phyloP scores from a whole-genome alignment of 208 protist genomes.

The Leptomonas pyrrhocoris region DNA sequence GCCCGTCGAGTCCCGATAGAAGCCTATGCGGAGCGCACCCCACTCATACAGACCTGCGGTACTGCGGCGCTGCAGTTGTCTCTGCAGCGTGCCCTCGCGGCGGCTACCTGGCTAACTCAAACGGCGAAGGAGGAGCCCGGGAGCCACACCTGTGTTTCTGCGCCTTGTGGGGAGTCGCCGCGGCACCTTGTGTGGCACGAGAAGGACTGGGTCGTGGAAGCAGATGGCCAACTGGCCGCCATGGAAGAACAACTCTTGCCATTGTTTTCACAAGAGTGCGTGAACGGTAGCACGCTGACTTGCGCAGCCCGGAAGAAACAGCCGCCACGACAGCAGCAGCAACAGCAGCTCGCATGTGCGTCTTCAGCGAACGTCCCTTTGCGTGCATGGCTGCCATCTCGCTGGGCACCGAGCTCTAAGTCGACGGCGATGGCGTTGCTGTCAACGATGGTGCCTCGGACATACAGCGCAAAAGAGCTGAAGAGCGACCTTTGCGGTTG shows the following conservation, averaged over 20 bases:
- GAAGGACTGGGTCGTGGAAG: background rate
- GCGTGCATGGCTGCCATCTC: slow-evolving; percentile 14
- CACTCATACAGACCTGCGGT: background rate
- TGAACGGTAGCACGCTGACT: too few species aligned
- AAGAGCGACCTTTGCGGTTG: too few species aligned
- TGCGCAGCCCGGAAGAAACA: too few species aligned
- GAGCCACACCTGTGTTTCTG: background rate
- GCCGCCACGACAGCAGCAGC: background rate
- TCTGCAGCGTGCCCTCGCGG: background rate
- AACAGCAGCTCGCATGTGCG: too few species aligned
- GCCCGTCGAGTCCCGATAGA: slow-evolving; percentile 20
- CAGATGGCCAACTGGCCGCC: background rate
- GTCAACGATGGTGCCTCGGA: background rate
- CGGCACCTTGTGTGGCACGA: background rate
- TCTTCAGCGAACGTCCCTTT: background rate
- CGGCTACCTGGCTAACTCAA: background rate
- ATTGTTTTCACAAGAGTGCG: too few species aligned
- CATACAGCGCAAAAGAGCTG: background rate
- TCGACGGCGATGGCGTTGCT: too few species aligned
- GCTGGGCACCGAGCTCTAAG: background rate
- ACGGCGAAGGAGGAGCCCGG: background rate
- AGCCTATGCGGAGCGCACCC: slow-evolving; percentile 22
- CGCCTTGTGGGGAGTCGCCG: too few species aligned
- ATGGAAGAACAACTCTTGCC: background rate
- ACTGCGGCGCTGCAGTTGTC: slow-evolving; percentile 12